Base-by-base conservation (phyloP, 2,329 filamentous ascomycete species). In the Neofusicoccum kwambonambiense region DNA sequence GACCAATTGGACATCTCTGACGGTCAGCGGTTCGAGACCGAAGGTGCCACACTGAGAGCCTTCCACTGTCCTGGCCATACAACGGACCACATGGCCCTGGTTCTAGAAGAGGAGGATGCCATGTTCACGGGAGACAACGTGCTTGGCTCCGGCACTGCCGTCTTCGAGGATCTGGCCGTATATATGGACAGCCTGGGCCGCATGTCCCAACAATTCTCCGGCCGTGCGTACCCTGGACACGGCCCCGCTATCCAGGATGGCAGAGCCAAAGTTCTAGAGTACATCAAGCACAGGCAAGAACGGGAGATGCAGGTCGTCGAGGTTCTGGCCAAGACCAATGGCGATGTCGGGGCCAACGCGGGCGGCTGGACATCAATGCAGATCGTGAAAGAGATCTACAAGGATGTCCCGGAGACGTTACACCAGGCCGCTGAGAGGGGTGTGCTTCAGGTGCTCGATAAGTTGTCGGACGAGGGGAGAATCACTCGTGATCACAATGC, bases 91-190 rank as follows among this genome's bases (percentile, higher is more conserved):
- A 89, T 93, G 83, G 87, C 85, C 17, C 89, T 97, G 69, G 75
- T 93, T 4, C 78, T 96, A 4, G 84, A 89, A 51, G 91, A 96
- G 70, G 84, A 96, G 72, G 84, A 92, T 70, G 89, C 91, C 45
- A 87, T 97, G 80, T 95, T 97, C 76, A 96, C 92, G 0, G 93
- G 90, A 6, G 93, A 97, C 77, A 96, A 94, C 73, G 89, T 97
- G 1, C 83, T 97, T 1, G 93, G 93, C 0, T 91, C 96, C 66
- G 92, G 92, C 12, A 96, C 91, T 2, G 88, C 90, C 3, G 91
- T 95, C 0, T 96, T 96, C 69, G 91, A 96, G 75, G 87, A 95
- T 68, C 81, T 96, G 8, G 76, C 79, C 1, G 79, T 80, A 0
- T 97, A 96, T 74, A 80, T 96, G 67, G 73, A 76, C 19, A 92